Base-by-base conservation (phyloP, 805 yeast species). In the Cyberlindnera mycetangii region DNA sequence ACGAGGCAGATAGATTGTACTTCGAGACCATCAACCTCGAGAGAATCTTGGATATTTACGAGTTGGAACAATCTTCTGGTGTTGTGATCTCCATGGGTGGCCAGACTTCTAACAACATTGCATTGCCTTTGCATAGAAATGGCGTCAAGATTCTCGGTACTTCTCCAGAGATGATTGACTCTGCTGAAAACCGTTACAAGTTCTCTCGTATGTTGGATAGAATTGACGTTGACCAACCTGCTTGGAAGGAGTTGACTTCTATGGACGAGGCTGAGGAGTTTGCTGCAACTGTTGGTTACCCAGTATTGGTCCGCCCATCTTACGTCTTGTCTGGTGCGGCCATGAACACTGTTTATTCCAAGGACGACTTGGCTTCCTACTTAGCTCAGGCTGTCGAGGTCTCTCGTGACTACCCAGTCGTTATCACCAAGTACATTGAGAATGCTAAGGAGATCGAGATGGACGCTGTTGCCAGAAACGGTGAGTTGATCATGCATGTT, bases 321-420 rank as follows among this genome's bases (percentile, higher is more conserved):
- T 92, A 92, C 62, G 99, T 92, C 40, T 76, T 92, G 53, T 87
- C 96, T 45, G 99, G 99, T 71, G 98, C 99, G 50, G 98, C 99
- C 47, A 93, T 92, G 99, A 84, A 93, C 51, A 97, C 89, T 35
- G 90, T 93, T 56, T 78, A 78, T 61, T 79, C 78, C 50, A 83
- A 84, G 65, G 71, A 75, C 37, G 98, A 92, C 66, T 78, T 92
- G 54, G 93, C 84, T 57, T 64, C 79, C 37, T 89, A 93, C 68
- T 76, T 92, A 59, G 79, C 84, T 48, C 81, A 83, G 59, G 99
- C 99, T 37, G 81, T 96, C 33, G 83, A 87, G 58, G 97, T 92
- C 45, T 87, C 97, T 27, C 85, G 89, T 50, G 98, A 93, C 61
- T 93, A 92, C 65, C 99, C 99, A 18, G 99, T 92, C 52, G 99